A percentile compares a stretch with the other conserved stretches of the same genome.
Evolutionary conservation across 768 basidiomycete species (phyloP).

Genomic region (Agrocybe chaxingu): DNA sequence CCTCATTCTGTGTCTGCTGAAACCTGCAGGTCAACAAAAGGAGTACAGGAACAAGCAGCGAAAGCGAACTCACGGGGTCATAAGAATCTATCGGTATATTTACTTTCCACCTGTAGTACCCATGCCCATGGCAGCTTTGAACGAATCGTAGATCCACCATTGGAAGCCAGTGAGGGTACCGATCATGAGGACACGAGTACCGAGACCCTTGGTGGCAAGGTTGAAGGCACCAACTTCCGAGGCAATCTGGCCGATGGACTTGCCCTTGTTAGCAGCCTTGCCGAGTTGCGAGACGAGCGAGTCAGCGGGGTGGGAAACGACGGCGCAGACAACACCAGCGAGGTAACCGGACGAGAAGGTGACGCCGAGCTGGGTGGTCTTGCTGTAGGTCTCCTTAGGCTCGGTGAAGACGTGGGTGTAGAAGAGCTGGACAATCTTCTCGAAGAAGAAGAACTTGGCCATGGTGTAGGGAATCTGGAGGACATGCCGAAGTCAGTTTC

Average conservation of each 20-base stretch:
- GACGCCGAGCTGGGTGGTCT: slow-evolving; percentile 83
- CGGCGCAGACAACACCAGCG: slow-evolving; percentile 92
- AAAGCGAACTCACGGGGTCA: slow-evolving; percentile 6
- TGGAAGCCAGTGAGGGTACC: slow-evolving; percentile 73
- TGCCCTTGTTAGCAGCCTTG: slow-evolving; percentile 84
- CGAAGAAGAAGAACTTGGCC: slow-evolving; percentile 98
- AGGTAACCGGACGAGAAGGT: slow-evolving; percentile 92
- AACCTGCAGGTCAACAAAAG: background rate
- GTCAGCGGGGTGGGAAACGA: slow-evolving; percentile 96
- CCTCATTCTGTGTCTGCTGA: background rate
- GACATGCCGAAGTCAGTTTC: background rate
- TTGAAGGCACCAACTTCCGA: slow-evolving; percentile 62
- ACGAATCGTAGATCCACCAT: slow-evolving; percentile 92
- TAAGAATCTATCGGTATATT: slow-evolving; percentile 12
- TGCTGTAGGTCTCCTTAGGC: slow-evolving; percentile 75
- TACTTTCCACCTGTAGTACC: slow-evolving; percentile 90
- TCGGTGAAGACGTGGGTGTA: slow-evolving; percentile 83
- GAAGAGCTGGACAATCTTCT: slow-evolving; percentile 83
- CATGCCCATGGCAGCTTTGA: slow-evolving; percentile 81
- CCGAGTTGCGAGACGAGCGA: slow-evolving; percentile 91
- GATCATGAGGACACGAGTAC: slow-evolving; percentile 85
- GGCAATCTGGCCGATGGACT: slow-evolving; percentile 67
- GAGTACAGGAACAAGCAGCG: background rate
- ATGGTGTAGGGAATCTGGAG: slow-evolving; percentile 93
- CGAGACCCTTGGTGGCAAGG: slow-evolving; percentile 83